Conservation (phyloP, 2,329 filamentous ascomycete genomes). For the Calonectria fujianensis region DNA sequence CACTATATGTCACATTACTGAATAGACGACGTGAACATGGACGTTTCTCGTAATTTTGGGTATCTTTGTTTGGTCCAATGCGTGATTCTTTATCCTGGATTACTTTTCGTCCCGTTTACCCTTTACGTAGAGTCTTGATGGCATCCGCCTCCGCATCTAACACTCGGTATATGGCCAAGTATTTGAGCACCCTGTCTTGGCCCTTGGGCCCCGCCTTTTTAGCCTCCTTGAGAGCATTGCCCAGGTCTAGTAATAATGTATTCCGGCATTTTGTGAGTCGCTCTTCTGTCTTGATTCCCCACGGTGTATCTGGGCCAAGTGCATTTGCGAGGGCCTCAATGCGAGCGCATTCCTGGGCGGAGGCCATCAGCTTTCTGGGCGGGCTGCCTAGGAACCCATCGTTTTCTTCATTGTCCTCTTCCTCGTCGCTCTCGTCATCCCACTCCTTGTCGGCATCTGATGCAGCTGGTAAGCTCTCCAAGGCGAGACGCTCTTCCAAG, state of each 20-base stretch:
- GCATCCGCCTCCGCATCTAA: constrained; percentile 73
- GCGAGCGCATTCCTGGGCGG: constrained; percentile 68
- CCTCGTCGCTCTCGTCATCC: constrained; percentile 64
- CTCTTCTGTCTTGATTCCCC: constrained; percentile 72
- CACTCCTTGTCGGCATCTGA: constrained; percentile 50
- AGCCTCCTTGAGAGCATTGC: constrained; percentile 68
- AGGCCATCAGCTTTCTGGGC: constrained; percentile 66
- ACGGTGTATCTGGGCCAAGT: constrained; percentile 68
- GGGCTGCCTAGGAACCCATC: constrained; percentile 65
- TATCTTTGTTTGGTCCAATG: constrained; percentile 55
- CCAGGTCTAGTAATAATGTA: constrained; percentile 74
- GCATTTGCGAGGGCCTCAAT: constrained; percentile 65
- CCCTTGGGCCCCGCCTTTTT: constrained; percentile 65
- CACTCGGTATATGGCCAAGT: constrained; percentile 72
- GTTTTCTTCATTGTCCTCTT: constrained; percentile 59
- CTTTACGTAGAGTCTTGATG: constrained; percentile 67
- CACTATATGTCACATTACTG: constrained; percentile 57
- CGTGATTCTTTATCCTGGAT: constrained; percentile 48
- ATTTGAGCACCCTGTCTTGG: constrained; percentile 68
- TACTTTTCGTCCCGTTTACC: constrained; percentile 49
- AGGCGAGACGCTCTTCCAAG: constrained; percentile 78
- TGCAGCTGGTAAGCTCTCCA: constrained; percentile 63
- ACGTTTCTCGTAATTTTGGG: constrained; percentile 47
- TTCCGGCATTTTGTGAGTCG: constrained; percentile 72
- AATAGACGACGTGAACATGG: constrained; percentile 48